These are phyloP conservation scores for Pleurostoma richardsiae DNA, from an alignment of 2,329 filamentous ascomycete species.

Conservation along the genomic window DNA sequence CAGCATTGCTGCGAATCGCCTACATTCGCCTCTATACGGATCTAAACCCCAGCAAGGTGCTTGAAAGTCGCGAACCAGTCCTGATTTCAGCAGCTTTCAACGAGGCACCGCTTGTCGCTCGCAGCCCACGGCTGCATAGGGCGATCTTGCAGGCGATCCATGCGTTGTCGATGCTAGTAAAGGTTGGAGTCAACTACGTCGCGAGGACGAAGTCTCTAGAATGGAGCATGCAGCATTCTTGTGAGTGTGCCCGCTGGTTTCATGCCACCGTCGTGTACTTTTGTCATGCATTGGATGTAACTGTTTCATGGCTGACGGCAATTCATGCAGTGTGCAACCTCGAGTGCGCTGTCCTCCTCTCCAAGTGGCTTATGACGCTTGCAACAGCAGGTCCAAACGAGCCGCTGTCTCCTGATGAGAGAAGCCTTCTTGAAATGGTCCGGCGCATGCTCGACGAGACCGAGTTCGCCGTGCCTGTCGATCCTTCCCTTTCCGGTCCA, in stretches of 20 bases:
- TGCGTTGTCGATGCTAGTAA: slow-evolving; percentile 62
- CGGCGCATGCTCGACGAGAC: slow-evolving; percentile 57
- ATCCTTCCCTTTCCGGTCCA: slow-evolving; percentile 44
- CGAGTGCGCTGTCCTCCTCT: slow-evolving; percentile 55
- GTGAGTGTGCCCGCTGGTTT: slow-evolving; percentile 32
- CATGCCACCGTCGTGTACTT: background rate
- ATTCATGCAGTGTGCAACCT: slow-evolving; percentile 48
- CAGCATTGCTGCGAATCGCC: slow-evolving; percentile 52
- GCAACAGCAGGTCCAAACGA: slow-evolving; percentile 45
- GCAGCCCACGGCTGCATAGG: slow-evolving; percentile 55
- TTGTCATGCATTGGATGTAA: background rate
- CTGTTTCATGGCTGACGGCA: background rate
- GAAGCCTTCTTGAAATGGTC: slow-evolving; percentile 49
- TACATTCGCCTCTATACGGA: slow-evolving; percentile 65
- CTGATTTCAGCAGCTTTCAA: slow-evolving; percentile 57
- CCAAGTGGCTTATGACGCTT: slow-evolving; percentile 56
- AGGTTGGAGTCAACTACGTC: slow-evolving; percentile 57
- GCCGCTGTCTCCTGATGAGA: slow-evolving; percentile 46
- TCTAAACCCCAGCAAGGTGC: slow-evolving; percentile 53
- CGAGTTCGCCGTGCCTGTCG: slow-evolving; percentile 56
- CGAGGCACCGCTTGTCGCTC: slow-evolving; percentile 51
- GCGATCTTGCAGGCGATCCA: slow-evolving; percentile 65
- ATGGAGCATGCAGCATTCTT: slow-evolving; percentile 59
- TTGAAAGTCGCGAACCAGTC: slow-evolving; percentile 60
- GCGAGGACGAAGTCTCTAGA: slow-evolving; percentile 55